Conservation (phyloP, 2,329 filamentous ascomycete genomes). For the Cercospora nicotianae region DNA sequence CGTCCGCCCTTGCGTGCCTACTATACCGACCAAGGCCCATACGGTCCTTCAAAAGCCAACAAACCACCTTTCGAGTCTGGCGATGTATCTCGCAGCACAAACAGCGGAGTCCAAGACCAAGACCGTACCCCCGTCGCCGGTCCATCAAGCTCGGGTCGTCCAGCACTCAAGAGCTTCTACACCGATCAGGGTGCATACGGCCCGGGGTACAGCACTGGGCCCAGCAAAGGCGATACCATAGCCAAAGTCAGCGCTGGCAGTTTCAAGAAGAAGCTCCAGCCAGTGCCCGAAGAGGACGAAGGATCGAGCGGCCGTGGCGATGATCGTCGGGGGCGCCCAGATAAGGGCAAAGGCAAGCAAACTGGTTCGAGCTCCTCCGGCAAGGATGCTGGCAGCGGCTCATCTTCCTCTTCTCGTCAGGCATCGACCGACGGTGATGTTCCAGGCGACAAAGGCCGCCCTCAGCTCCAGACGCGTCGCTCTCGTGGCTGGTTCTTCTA, state of each 20-base stretch:
- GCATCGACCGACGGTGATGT: background rate
- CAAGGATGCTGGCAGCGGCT: background rate
- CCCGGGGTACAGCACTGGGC: background rate
- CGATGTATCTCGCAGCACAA: background rate
- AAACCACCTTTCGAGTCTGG: background rate
- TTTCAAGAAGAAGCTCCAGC: background rate
- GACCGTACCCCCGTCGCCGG: background rate
- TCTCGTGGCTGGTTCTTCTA: background rate
- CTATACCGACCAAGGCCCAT: background rate
- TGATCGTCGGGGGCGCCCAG: background rate
- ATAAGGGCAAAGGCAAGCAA: background rate
- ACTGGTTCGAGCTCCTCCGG: accelerated
- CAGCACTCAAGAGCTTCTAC: background rate
- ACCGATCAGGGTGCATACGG: background rate
- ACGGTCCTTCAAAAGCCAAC: background rate
- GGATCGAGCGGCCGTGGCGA: background rate
- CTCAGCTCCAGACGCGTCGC: background rate
- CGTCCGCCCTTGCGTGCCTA: background rate
- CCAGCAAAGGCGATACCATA: too few species aligned
- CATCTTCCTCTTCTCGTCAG: background rate
- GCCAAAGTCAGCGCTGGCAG: background rate
- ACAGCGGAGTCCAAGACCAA: background rate
- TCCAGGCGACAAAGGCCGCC: background rate
- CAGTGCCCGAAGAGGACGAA: background rate
- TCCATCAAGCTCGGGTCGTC: background rate